Percentiles rank a stretch among this genome's conserved stretches.
Evolutionary conservation across 139 green algal species (phyloP).

Genomic region (Tetradesmus obliquus): DNA sequence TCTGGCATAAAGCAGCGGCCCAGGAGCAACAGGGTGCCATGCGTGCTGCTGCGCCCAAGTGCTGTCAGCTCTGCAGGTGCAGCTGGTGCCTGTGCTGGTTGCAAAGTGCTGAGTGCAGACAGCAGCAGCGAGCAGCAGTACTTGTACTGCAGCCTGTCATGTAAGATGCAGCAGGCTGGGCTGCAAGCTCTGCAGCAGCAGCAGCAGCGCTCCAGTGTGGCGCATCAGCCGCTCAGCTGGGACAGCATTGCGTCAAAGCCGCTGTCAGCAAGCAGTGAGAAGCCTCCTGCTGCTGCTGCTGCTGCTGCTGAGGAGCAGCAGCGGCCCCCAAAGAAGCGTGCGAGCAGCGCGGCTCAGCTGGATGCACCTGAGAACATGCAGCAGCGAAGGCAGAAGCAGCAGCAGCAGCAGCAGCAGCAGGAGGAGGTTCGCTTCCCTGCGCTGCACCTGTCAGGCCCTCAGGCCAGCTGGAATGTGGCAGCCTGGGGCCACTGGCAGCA

Average conservation of each 20-base stretch:
- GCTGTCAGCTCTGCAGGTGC: background rate
- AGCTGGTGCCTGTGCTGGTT: background rate
- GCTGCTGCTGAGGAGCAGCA: background rate
- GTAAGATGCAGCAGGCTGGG: slow-evolving; percentile 20
- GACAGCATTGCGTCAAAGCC: background rate
- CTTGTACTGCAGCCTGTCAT: slow-evolving; percentile 3
- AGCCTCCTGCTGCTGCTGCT: background rate
- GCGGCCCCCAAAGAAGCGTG: background rate
- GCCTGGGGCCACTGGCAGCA: slow-evolving; percentile 20
- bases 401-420: slow-evolving; percentile 1
- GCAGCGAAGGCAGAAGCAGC: background rate
- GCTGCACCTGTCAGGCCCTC: background rate
- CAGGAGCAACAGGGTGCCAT: background rate
- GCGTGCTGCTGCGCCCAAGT: background rate
- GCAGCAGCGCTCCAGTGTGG: background rate
- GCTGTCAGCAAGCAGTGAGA: background rate
- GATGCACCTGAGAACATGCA: background rate
- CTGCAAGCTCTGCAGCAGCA: slow-evolving; percentile 3
- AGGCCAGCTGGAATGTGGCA: slow-evolving; percentile 11
- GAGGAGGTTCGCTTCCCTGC: background rate
- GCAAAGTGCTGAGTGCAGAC: background rate
- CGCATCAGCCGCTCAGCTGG: background rate
- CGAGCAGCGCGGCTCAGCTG: no score
- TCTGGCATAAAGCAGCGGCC: background rate
- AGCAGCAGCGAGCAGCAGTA: background rate